phyloP scores from a whole-genome alignment of 2,329 filamentous ascomycete species.

The Penicillium corylophilum region DNA sequence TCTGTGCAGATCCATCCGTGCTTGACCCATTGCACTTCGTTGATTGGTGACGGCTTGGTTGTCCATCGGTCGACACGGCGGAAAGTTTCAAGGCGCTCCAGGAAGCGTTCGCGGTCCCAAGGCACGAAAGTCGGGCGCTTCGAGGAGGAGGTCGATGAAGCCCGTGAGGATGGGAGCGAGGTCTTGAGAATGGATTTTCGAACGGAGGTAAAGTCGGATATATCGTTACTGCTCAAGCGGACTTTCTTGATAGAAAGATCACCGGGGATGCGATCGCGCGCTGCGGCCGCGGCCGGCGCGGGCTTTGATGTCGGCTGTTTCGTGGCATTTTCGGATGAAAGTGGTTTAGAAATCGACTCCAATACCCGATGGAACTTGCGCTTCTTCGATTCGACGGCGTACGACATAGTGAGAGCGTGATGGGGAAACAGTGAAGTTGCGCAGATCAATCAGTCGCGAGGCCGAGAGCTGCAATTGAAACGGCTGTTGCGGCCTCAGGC shows the following conservation, averaged over 20 bases:
- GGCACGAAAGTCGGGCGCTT: constrained; percentile 73
- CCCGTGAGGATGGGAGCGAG: constrained; percentile 29
- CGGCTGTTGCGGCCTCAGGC: constrained; percentile 24
- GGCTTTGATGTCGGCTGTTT: constrained; percentile 17
- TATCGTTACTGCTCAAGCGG: constrained; percentile 28
- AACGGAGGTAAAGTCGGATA: constrained; percentile 20
- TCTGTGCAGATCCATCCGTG: constrained; percentile 85
- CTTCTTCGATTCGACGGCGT: constrained; percentile 48
- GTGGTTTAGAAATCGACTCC: constrained; percentile 43
- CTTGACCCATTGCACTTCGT: constrained; percentile 93
- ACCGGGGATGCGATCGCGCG: constrained; percentile 25
- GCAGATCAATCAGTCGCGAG: constrained; percentile 9
- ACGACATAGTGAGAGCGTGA: constrained; percentile 36
- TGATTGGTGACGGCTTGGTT: constrained; percentile 82
- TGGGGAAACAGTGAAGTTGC: constrained; percentile 3
- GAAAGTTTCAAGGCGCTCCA: constrained; percentile 80
- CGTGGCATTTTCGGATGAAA: constrained; percentile 18
- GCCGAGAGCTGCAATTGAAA: constrained; percentile 15
- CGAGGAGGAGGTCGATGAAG: constrained; percentile 32
- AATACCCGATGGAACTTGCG: constrained; percentile 49
- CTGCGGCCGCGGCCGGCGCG: constrained; percentile 15
- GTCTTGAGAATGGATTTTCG: constrained; percentile 28
- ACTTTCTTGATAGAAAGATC: constrained; percentile 37
- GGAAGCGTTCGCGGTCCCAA: constrained; percentile 77
- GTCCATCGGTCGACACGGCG: constrained; percentile 90